A percentile compares a stretch with the other conserved stretches of the same genome.
These are phyloP conservation scores for Pestalotiopsis sp. DNA, from an alignment of 2,329 filamentous ascomycete genomes.

Conservation along the genomic window DNA sequence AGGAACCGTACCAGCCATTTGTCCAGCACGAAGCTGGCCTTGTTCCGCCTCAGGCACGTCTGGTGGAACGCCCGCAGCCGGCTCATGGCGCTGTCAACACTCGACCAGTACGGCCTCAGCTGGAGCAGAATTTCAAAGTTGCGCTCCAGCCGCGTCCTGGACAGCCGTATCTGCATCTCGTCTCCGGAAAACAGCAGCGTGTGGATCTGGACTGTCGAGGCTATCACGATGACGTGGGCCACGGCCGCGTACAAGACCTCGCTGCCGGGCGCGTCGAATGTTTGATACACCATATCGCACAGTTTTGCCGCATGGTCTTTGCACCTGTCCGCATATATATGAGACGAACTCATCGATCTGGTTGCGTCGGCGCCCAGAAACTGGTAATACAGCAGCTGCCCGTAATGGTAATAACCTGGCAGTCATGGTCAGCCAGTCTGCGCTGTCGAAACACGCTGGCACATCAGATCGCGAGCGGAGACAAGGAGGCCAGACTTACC, in stretches of 20 bases:
- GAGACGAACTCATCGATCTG: constrained; percentile 17
- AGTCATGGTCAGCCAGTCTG: background rate
- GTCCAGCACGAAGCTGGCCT: constrained; percentile 39
- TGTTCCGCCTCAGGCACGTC: constrained; percentile 36
- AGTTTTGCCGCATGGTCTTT: constrained; percentile 38
- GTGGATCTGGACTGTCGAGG: constrained; percentile 47
- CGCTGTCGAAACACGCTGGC: background rate
- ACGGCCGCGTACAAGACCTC: constrained; percentile 44
- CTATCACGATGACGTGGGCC: constrained; percentile 45
- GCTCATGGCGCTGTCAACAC: constrained; percentile 36
- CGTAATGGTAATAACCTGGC: constrained; percentile 41
- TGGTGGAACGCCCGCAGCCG: constrained; percentile 42
- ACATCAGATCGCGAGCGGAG: background rate
- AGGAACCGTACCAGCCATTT: constrained; percentile 42
- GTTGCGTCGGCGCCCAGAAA: constrained; percentile 31
- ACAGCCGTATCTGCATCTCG: constrained; percentile 33
- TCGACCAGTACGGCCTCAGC: constrained; percentile 41
- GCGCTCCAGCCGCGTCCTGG: constrained; percentile 36
- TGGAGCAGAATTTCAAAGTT: constrained; percentile 46
- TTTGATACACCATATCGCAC: constrained; percentile 39
- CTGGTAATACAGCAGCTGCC: constrained; percentile 47
- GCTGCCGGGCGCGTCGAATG: constrained; percentile 35
- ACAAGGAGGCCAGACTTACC: constrained; percentile 21
- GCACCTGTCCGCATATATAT: constrained; percentile 39
- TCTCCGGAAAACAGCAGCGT: constrained; percentile 41